Conservation (phyloP, 2,329 filamentous ascomycete species). For the Microascus cirrosus region DNA sequence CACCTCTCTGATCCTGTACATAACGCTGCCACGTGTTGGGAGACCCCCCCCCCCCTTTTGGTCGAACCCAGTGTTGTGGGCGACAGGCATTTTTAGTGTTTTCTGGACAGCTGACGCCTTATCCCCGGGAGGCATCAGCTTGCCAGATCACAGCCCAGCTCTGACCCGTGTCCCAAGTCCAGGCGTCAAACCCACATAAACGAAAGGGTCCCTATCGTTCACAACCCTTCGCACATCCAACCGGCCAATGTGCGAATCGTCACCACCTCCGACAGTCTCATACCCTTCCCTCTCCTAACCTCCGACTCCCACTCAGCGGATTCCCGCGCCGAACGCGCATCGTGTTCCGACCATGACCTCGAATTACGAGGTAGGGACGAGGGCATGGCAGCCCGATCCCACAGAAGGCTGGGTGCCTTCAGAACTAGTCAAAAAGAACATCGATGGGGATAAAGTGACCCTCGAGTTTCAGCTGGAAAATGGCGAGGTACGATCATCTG, state of each 20-base stretch:
- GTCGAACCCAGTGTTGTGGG: background rate
- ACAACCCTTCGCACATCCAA: background rate
- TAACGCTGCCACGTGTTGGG: background rate
- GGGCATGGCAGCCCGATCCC: constrained; percentile 95
- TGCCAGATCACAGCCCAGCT: background rate
- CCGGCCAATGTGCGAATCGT: background rate
- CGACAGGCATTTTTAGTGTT: background rate
- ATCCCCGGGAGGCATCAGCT: background rate
- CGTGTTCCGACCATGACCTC: constrained; percentile 58
- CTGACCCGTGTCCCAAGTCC: background rate
- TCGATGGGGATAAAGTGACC: constrained; percentile 76
- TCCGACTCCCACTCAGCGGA: background rate
- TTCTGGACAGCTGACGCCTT: background rate
- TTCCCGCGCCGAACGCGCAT: background rate
- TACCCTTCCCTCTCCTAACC: background rate
- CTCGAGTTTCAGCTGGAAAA: constrained; percentile 84
- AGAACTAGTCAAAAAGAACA: constrained; percentile 76
- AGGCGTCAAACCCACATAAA: background rate
- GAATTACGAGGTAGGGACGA: constrained; percentile 89
- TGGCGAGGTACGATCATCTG: constrained; percentile 58
- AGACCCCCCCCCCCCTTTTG: background rate
- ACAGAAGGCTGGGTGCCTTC: constrained; percentile 97
- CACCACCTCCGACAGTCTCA: background rate
- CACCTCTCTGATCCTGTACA: too few species aligned
- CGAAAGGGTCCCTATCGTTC: background rate